phyloP scores from a whole-genome alignment of 495 filamentous ascomycete species.

The Aspergillus bridgeri region DNA sequence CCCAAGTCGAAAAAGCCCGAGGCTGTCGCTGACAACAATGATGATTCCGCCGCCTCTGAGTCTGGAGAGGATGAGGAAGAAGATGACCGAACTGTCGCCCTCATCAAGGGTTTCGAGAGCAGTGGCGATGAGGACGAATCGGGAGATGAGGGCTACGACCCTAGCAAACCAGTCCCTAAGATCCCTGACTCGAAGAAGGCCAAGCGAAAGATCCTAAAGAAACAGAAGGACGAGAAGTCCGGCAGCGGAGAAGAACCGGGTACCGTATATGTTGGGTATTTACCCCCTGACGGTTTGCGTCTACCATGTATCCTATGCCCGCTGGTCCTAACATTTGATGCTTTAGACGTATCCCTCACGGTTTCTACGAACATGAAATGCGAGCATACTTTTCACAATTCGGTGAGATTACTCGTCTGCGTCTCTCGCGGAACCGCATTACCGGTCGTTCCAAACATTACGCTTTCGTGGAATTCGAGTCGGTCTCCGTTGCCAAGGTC shows the following conservation, averaged over 20 bases:
- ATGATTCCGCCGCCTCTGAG: slow-evolving; percentile 21
- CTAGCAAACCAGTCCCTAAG: slow-evolving; percentile 54
- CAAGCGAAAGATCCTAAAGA: slow-evolving; percentile 55
- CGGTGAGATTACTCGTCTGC: slow-evolving; percentile 73
- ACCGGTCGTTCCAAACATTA: slow-evolving; percentile 88
- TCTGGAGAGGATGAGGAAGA: slow-evolving; percentile 41
- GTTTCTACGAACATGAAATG: slow-evolving; percentile 98
- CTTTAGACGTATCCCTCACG: slow-evolving; percentile 72
- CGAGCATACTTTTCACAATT: slow-evolving; percentile 93
- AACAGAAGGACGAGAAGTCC: slow-evolving; percentile 36
- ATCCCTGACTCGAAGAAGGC: slow-evolving; percentile 62
- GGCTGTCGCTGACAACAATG: slow-evolving; percentile 27
- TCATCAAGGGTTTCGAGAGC: slow-evolving; percentile 77
- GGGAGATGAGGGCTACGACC: slow-evolving; percentile 51
- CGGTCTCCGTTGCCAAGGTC: slow-evolving; percentile 74
- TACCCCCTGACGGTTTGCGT: not conserved
- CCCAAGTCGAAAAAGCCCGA: slow-evolving; percentile 30
- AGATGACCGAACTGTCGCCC: slow-evolving; percentile 67
- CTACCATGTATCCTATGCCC: slow-evolving; percentile 17
- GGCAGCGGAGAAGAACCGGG: slow-evolving; percentile 55
- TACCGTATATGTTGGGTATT: slow-evolving; percentile 75
- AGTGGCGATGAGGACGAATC: slow-evolving; percentile 60
- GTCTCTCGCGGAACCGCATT: slow-evolving; percentile 84
- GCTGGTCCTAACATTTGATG: slow-evolving; percentile 4
- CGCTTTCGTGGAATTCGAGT: slow-evolving; percentile 87